These are phyloP conservation scores for Ganoderma sinense DNA, from an alignment of 1,284 basidiomycete genomes.

Conservation along the genomic window DNA sequence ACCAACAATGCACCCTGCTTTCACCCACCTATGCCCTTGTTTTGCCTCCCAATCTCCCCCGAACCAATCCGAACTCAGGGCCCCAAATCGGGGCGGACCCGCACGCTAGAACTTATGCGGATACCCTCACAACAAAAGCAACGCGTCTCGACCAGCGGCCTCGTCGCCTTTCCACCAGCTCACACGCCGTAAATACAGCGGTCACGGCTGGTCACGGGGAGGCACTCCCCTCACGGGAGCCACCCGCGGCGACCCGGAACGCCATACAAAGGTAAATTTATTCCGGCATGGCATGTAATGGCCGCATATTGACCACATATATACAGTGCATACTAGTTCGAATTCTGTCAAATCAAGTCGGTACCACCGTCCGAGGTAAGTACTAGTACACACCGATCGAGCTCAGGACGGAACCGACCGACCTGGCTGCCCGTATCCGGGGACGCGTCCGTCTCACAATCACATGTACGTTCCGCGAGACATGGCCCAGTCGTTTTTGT, in stretches of 20 bases:
- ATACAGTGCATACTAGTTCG: not conserved
- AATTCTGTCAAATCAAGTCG: not conserved
- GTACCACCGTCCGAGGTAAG: not conserved
- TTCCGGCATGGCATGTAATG: no score
- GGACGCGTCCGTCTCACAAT: not conserved
- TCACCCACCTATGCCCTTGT: not conserved
- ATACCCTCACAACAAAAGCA: not conserved
- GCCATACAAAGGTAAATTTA: not conserved
- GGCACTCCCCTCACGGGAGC: not conserved
- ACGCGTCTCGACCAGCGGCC: not conserved
- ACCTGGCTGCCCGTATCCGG: no score
- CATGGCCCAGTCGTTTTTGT: not conserved
- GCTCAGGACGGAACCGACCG: no score
- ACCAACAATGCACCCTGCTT: not conserved
- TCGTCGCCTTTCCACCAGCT: not conserved
- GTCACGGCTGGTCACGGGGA: not conserved
- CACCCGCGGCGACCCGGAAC: not conserved
- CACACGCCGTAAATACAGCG: no score
- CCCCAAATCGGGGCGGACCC: not conserved
- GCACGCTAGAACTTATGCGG: conserved; percentile 10
- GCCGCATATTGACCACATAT: no score
- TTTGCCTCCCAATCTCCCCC: not conserved
- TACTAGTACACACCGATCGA: not conserved
- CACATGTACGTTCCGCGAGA: not conserved
- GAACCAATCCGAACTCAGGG: not conserved